Evolutionary conservation across 208 protist species (phyloP).

Genomic region (Angomonas ambiguus): DNA sequence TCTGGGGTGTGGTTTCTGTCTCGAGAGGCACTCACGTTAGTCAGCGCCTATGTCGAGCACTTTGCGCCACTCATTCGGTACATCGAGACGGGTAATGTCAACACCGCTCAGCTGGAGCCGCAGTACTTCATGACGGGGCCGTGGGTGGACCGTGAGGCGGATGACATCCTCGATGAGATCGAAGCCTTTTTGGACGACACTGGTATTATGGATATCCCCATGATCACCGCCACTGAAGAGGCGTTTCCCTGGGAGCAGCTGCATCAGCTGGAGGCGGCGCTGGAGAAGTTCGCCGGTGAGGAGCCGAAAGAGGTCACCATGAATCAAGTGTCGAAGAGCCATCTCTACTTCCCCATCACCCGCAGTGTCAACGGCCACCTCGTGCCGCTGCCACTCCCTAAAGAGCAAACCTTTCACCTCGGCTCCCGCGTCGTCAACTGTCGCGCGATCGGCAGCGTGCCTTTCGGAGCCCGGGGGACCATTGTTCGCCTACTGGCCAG

Average conservation of each 20-base stretch:
- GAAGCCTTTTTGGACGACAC: constrained; percentile 47
- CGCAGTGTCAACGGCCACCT: constrained; percentile 57
- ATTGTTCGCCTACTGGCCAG: constrained; percentile 80
- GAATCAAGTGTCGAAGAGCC: constrained; percentile 36
- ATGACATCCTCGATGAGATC: constrained; percentile 73
- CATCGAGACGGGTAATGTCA: constrained; percentile 46
- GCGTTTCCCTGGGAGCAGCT: constrained; percentile 53
- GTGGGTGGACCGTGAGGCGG: constrained; percentile 52
- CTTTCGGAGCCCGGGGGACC: constrained; percentile 77
- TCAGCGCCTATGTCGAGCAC: constrained; percentile 49
- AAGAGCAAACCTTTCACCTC: constrained; percentile 64
- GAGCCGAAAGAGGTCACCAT: constrained; percentile 32
- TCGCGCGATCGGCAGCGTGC: constrained; percentile 58
- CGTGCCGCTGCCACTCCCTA: constrained; percentile 65
- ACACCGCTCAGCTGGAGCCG: constrained; percentile 59
- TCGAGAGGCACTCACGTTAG: constrained; percentile 44
- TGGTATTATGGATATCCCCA: constrained; percentile 54
- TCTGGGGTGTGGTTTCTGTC: constrained; percentile 83
- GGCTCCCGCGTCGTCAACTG: constrained; percentile 85
- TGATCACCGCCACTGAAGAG: constrained; percentile 76
- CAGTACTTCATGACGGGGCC: constrained; percentile 65
- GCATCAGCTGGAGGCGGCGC: constrained; percentile 50
- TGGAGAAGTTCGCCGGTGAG: constrained; percentile 30
- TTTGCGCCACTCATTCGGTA: constrained; percentile 71
- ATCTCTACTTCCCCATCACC: constrained; percentile 82